Base-by-base conservation (phyloP, 2,329 filamentous ascomycete species). In the Neofusicoccum cordaticola region DNA sequence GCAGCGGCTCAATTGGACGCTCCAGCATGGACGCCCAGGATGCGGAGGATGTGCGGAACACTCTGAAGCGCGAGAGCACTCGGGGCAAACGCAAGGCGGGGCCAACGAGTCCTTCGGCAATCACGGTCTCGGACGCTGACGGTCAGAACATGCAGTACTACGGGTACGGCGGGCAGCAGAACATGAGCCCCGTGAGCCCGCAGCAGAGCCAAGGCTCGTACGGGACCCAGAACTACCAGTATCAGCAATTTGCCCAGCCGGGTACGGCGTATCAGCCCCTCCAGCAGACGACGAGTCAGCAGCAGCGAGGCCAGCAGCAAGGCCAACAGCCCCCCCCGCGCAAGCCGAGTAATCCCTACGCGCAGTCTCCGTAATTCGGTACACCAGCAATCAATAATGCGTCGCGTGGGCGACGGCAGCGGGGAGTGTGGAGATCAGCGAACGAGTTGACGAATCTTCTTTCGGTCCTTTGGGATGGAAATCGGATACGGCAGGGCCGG, bases 1-100 rank as follows among this genome's bases (percentile, higher is more conserved):
- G 72, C 60, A 75, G 74, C 19, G 68, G 76, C 27, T 74, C 75
- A 11, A 51, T 41, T 34, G 51, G n/a, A 58, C 78, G 80, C 35
- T 74, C 77, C 9, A 81, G 76, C 66, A 76, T 74, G 61, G 80
- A 81, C 62, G 69, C 66, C 22, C 75, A 77, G 12, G 79, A 81
- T 52, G 66, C 81, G 22, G 79, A 82, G n/a, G 80, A 83, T 62
- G 76, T 83, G 12, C 76, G 78, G 19, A 77, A 79, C 31, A 66
- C 82, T 12, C 71, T 83, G 1, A 75, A 76, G 63, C 79, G 81
- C 57, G 79, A 75, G 48, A 80, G 74, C 72, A 81, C 78, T 4
- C 71, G 71, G 9, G 82, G 81, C 34, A 81, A 80, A 70, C 75
- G 81, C 63, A 77, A 74, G 61, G 74, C 44, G 68, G 62, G 62